Percentiles rank a stretch among this genome's conserved stretches.
phyloP scores from a whole-genome alignment of 441 rosid genomes.

The Eruca vesicaria region DNA sequence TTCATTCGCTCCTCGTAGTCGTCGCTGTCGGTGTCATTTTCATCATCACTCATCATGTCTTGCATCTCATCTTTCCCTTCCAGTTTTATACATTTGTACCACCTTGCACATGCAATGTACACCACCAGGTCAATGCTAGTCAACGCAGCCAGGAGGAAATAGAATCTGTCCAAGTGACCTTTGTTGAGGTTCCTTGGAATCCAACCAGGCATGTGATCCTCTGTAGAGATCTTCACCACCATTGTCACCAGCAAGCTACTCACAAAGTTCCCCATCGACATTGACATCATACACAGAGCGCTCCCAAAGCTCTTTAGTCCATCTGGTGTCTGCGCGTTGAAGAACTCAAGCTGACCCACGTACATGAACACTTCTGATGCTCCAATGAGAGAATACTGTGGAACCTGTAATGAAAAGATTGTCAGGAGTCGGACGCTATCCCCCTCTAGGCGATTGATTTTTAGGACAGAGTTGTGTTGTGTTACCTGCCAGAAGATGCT shows the following conservation, averaged over 20 bases:
- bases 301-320: conserved; percentile 96
- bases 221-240: conserved; percentile 89
- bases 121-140: conserved; percentile 66
- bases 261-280: conserved; percentile 95
- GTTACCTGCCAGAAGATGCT: conserved; percentile 94
- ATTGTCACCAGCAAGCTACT: conserved; percentile 87
- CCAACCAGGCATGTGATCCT: conserved; percentile 92
- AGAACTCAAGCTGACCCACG: conserved; percentile 95
- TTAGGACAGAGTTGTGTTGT: neutral
- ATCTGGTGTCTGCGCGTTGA: conserved; percentile 91
- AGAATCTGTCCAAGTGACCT: conserved; percentile 95
- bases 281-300: conserved; percentile 96
- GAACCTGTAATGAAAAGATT: conserved; percentile 40
- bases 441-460: neutral
- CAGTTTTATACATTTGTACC: conserved; percentile 79
- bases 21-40: conserved; percentile 24
- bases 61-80: conserved; percentile 49
- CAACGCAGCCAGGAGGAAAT: conserved; percentile 83
- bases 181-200: conserved; percentile 90
- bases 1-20: conserved; percentile 19
- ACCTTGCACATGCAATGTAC: conserved; percentile 74
- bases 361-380: conserved; percentile 99
- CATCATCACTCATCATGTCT: conserved; percentile 28
- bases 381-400: conserved; percentile 85
- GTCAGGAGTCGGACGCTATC: neutral